phyloP scores from a whole-genome alignment of 2,329 filamentous ascomycete genomes.

The Fonsecaea erecta region DNA sequence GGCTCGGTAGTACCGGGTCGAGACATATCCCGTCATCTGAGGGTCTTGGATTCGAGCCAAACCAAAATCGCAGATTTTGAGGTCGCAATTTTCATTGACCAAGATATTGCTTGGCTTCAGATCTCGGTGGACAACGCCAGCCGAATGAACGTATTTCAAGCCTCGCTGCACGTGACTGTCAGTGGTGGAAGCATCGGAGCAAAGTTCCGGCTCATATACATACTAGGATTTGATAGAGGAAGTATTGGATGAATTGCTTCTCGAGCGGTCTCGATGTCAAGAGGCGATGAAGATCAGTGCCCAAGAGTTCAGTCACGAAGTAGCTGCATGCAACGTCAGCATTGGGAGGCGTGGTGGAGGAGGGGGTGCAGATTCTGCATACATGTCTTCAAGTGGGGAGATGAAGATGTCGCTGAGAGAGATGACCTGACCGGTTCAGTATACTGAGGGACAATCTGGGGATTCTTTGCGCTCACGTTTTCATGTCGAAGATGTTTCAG shows the following conservation, averaged over 20 bases:
- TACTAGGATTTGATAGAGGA: conserved; percentile 98
- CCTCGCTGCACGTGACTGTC: conserved; percentile 68
- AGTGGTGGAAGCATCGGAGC: conserved; percentile 11
- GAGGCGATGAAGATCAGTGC: conserved; percentile 93
- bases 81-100: conserved; percentile 98
- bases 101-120: conserved; percentile 98
- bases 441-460: conserved; percentile 2
- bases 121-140: conserved; percentile 95
- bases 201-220: conserved; percentile 43
- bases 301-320: conserved; percentile 96
- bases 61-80: conserved; percentile 99
- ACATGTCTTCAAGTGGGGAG: conserved; percentile 98
- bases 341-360: conserved; percentile 30
- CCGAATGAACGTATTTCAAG: conserved; percentile 98
- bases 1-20: conserved; percentile 96
- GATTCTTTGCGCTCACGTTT: conserved; percentile 67
- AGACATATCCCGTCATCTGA: conserved; percentile 99
- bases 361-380: conserved; percentile 45
- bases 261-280: conserved; percentile 94
- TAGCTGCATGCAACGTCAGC: conserved; percentile 63
- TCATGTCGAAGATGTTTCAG: conserved; percentile 96
- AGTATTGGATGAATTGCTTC: conserved; percentile 99
- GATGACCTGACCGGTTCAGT: conserved; percentile 71
- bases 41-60: conserved; percentile 97
- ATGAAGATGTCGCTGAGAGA: conserved; percentile 99